Evolutionary conservation across 805 yeast species (phyloP), one percentile per base, ranked within the genome.

Genomic region (Lachancea thermotolerans): DNA sequence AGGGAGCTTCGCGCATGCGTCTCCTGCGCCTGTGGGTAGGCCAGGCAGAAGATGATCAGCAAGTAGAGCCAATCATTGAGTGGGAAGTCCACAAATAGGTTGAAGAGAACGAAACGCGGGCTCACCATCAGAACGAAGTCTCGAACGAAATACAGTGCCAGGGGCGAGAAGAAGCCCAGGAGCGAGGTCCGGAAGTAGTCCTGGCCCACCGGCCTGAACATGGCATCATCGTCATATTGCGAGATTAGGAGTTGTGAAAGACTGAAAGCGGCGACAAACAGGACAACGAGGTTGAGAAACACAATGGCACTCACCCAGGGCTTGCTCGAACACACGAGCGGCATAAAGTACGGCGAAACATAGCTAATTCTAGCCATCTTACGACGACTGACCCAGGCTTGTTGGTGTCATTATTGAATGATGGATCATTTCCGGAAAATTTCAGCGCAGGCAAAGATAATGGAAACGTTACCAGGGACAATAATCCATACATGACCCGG

Each of bases 1-100:
- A 48, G 25, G 12, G 34, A 18, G 14, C 35, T 35, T 5, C 7
- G 28, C 29, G n/a, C 30, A 7, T 14, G 41, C 43, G 47, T 45
- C 18, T 59, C 62, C 33, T 66, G 63, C 29, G 59, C 50, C 45
- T 70, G 74, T 2, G 74, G 74, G 41, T 67, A 67, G 21, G 74
- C 71, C 43, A 69, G 49, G 12, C 65, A 56, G 14, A 67, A 52
- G 7, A 70, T 45, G 2, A 70, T 62, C 32, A 65, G 47, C 33
- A 70, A 60, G 48, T 64, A 59, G 36, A 67, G 52, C 66, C 67
- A 62, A 39, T 66, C 66, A 49, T 69, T 63, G 15, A 66, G 36
- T 6, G 60, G 58, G 46, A 58, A 61, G 44, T 62, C 62, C 11
- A 56, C 47, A 37, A 68, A 42, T 3, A 69, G 34, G 10, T 65